phyloP scores from a whole-genome alignment of 176 grass and related monocot genomes.

The Avena atlantica region DNA sequence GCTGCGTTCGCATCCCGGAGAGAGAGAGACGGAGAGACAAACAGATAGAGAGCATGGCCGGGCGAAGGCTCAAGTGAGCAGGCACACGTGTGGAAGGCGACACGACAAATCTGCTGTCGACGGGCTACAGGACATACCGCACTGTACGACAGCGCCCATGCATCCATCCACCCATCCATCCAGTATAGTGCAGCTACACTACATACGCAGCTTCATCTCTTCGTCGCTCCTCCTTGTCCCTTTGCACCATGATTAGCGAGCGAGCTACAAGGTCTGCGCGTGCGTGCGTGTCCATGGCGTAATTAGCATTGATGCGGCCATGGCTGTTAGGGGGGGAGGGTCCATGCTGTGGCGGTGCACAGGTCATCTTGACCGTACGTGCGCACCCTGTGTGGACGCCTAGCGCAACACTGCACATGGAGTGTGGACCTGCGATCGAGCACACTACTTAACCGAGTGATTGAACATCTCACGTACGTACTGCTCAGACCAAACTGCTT shows the following conservation, averaged over 20 bases:
- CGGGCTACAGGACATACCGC: conserved; percentile 12
- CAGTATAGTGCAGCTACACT: neutral
- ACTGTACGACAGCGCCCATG: conserved; percentile 13
- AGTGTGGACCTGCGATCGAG: conserved; percentile 8
- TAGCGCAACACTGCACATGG: conserved; percentile 41
- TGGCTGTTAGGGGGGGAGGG: neutral
- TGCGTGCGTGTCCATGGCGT: neutral
- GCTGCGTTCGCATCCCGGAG: too few relatives aligned
- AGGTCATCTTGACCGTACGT: conserved; percentile 13
- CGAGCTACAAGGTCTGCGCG: neutral
- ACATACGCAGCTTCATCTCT: neutral
- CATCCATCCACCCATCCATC: conserved; percentile 9
- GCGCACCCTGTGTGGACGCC: neutral
- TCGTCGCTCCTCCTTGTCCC: neutral
- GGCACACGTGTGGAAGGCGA: conserved; percentile 35
- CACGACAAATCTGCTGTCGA: conserved; percentile 23
- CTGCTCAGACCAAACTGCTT: conserved; percentile 47
- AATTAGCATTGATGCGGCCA: neutral
- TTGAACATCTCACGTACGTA: neutral
- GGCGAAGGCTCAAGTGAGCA: neutral
- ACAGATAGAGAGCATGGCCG: too few relatives aligned
- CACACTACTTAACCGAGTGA: neutral
- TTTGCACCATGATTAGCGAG: neutral
- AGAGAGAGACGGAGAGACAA: too few relatives aligned
- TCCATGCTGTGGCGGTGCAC: neutral